Percentiles rank a stretch among this genome's conserved stretches.
These are phyloP conservation scores for Claviceps maximensis DNA, from an alignment of 2,329 filamentous ascomycete genomes.

Conservation along the genomic window DNA sequence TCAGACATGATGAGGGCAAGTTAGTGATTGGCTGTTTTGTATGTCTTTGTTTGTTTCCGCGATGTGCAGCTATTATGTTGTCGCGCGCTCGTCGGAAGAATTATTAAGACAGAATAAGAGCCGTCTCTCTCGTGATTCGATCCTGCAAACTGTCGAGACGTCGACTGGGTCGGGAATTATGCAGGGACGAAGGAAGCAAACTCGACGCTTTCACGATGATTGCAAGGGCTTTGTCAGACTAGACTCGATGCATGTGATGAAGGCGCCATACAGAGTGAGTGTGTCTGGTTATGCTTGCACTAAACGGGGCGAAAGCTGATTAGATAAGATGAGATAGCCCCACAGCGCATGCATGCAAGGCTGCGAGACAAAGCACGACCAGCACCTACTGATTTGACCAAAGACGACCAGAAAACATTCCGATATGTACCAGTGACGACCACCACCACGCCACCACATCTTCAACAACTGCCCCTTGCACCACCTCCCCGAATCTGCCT, in stretches of 20 bases:
- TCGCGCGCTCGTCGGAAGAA: not conserved
- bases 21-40: not conserved
- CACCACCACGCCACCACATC: not conserved
- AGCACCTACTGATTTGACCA: too few relatives aligned
- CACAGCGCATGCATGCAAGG: conserved; percentile 2
- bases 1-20: conserved; percentile 55
- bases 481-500: not conserved
- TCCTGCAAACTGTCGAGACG: not conserved
- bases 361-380: not conserved
- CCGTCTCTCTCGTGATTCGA: not conserved
- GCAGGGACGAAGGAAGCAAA: not conserved
- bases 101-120: not conserved
- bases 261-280: too few relatives aligned
- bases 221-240: not conserved
- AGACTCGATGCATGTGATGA: not conserved
- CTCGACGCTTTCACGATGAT: not conserved
- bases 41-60: not conserved
- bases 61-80: not conserved
- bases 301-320: conserved; percentile 2
- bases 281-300: too few relatives aligned
- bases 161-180: not conserved
- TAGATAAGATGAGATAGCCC: not conserved
- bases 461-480: not conserved
- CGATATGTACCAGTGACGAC: not conserved
- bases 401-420: too few relatives aligned